phyloP scores from a whole-genome alignment of 148 eudicot genomes.

The Rhododendron griersonianum region DNA sequence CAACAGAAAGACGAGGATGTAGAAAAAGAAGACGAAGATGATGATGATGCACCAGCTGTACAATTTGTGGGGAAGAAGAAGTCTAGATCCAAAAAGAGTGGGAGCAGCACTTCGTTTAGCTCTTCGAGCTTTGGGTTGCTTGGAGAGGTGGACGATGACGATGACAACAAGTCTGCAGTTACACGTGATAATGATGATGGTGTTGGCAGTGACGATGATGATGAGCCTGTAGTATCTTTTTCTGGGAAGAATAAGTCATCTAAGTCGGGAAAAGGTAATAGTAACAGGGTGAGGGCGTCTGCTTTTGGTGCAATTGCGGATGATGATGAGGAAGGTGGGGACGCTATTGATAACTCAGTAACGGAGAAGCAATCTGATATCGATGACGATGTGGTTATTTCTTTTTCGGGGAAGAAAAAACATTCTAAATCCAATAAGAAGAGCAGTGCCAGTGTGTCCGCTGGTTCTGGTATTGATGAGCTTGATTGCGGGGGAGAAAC shows the following conservation, averaged over 20 bases:
- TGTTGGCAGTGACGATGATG: constrained; percentile 35
- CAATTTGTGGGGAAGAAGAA: constrained; percentile 59
- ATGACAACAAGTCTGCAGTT: constrained; percentile 21
- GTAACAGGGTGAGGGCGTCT: constrained; percentile 30
- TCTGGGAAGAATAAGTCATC: constrained; percentile 36
- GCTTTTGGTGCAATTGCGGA: constrained; percentile 47
- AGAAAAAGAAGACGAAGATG: constrained; percentile 31
- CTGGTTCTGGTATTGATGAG: constrained; percentile 25
- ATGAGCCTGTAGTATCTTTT: constrained; percentile 20
- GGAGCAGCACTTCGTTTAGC: constrained; percentile 24
- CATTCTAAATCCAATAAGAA: constrained; percentile 47
- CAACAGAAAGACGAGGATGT: constrained; percentile 39
- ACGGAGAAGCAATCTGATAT: constrained; percentile 31
- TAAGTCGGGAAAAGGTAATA: constrained; percentile 28
- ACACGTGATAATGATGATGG: constrained; percentile 30
- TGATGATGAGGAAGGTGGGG: constrained; percentile 36
- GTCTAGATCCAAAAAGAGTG: constrained; percentile 49
- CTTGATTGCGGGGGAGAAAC: constrained; percentile 32
- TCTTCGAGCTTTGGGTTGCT: constrained; percentile 45
- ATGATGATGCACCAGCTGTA: constrained; percentile 20
- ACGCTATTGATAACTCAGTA: constrained; percentile 15
- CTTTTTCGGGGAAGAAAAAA: constrained; percentile 66
- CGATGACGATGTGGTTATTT: constrained; percentile 41
- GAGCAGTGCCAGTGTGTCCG: constrained; percentile 12
- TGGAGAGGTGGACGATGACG: constrained; percentile 41